Base-by-base conservation (phyloP, 2,329 filamentous ascomycete genomes). In the Ascochyta rabiei region DNA sequence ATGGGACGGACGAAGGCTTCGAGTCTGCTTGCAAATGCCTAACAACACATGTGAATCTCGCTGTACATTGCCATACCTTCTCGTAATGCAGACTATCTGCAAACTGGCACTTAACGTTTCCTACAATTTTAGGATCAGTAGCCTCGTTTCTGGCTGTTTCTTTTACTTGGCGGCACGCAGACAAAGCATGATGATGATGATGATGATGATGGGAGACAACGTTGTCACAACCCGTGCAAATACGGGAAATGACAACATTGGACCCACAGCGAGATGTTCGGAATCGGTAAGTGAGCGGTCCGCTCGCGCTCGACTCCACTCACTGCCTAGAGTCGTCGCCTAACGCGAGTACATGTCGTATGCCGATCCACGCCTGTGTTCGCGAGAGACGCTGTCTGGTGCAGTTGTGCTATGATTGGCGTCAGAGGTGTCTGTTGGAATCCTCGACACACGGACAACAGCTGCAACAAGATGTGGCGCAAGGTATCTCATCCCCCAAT, bases 191-290 rank as follows among this genome's bases (percentile, higher is more conserved):
- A 18, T 19, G n/a, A 37, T 16, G 10, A 28, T 28, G 10, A 9
- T 18, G n/a, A 18, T 19, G n/a, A 37, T 16, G 10, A 28, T 28
- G 10, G n/a, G 26, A 28, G 2, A 19, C 34, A 2, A 19, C 19
- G 34, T 46, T 40, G 4, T 40, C 5, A n/a, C 19, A 38, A 30
- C 39, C 30, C 39, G 13, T 26, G 21, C 41, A n/a, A 21, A 40
- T 45, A 54, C 34, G 40, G 35, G 45, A 18, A 46, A 55, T 55
- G 52, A 55, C 52, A 41, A 33, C 52, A 49, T 49, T 31, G 41
- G 45, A 6, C 30, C 52, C 52, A 44, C 52, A 23, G 16, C 31
- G 26, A 37, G 18, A 30, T 3, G 39, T 30, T 43, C 52, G 52
- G 41, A 48, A 31, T 49, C 52, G 46, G 52, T 37, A 49, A 43